These are phyloP conservation scores for Ceratobasidium sp. DNA, from an alignment of 1,284 basidiomycete genomes.

Conservation along the genomic window DNA sequence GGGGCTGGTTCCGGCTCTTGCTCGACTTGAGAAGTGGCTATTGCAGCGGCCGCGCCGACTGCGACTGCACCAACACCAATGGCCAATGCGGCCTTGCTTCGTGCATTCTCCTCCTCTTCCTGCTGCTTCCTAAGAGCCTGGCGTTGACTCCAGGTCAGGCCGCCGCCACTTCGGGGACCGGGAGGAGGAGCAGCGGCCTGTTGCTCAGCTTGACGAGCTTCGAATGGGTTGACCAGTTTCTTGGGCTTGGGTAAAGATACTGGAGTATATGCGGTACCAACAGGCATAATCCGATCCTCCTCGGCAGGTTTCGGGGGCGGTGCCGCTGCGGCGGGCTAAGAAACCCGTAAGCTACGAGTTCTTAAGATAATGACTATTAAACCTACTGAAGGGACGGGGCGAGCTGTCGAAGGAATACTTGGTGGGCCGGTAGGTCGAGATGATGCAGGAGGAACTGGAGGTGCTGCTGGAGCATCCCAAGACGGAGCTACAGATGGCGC, in stretches of 20 bases:
- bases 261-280: conserved; percentile 86
- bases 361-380: not conserved
- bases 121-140: conserved; percentile 90
- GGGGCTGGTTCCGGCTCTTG: conserved; percentile 55
- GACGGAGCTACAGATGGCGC: conserved; percentile 62
- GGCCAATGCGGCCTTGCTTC: conserved; percentile 69
- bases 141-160: conserved; percentile 90
- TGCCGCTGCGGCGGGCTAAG: conserved; percentile 51
- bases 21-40: conserved; percentile 44
- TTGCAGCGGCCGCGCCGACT: conserved; percentile 50
- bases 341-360: not conserved
- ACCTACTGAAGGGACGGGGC: conserved; percentile 48
- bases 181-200: conserved; percentile 50
- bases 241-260: conserved; percentile 86
- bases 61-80: conserved; percentile 59
- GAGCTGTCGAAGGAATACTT: conserved; percentile 46
- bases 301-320: conserved; percentile 70
- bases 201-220: conserved; percentile 64
- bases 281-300: conserved; percentile 84
- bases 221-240: conserved; percentile 88
- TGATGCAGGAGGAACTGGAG: conserved; percentile 49
- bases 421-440: conserved; percentile 27
- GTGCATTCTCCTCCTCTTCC: conserved; percentile 81
- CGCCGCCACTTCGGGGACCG: conserved; percentile 51
- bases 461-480: conserved; percentile 60